Percentiles rank a stretch among this genome's conserved stretches.
Evolutionary conservation across 2,329 filamentous ascomycete genomes (phyloP).

Genomic region (Amauroascus niger): DNA sequence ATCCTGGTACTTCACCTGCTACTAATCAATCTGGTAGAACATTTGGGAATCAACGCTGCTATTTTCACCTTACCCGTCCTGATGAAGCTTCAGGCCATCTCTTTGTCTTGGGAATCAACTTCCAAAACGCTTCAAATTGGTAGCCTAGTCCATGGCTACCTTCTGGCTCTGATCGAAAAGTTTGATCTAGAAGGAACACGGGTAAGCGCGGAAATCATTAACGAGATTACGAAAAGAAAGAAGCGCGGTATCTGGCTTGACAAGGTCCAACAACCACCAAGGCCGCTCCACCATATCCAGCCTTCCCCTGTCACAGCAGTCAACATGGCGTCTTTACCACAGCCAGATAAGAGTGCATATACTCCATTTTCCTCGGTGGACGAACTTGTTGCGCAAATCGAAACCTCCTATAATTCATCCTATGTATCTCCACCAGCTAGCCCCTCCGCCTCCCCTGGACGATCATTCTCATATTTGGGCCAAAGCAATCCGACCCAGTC

Average conservation of each 20-base stretch:
- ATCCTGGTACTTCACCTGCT: slow-evolving; percentile 68
- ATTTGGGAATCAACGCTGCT: slow-evolving; percentile 71
- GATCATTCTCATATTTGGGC: slow-evolving; percentile 48
- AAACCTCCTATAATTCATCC: slow-evolving; percentile 53
- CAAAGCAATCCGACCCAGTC: slow-evolving; percentile 34
- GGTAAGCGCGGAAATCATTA: slow-evolving; percentile 60
- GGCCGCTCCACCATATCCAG: slow-evolving; percentile 49
- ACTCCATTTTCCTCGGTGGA: slow-evolving; percentile 66
- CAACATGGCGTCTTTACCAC: slow-evolving; percentile 38
- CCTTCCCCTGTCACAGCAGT: slow-evolving; percentile 29
- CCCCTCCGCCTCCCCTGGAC: slow-evolving; percentile 59
- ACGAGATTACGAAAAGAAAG: slow-evolving; percentile 65
- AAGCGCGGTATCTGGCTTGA: slow-evolving; percentile 71
- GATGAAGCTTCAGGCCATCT: slow-evolving; percentile 76
- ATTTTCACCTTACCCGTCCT: slow-evolving; percentile 79
- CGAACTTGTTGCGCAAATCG: slow-evolving; percentile 64
- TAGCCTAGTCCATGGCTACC: slow-evolving; percentile 79
- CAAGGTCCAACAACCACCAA: slow-evolving; percentile 60
- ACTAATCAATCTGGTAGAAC: slow-evolving; percentile 61
- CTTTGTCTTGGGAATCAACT: slow-evolving; percentile 41
- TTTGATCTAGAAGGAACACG: slow-evolving; percentile 65
- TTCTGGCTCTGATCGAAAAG: slow-evolving; percentile 67
- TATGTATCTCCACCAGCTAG: slow-evolving; percentile 55
- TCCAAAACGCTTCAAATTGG: slow-evolving; percentile 68
- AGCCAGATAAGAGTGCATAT: slow-evolving; percentile 40